These are phyloP conservation scores for Pythium angustatum DNA, from an alignment of 352 stramenopile species.

Conservation along the genomic window DNA sequence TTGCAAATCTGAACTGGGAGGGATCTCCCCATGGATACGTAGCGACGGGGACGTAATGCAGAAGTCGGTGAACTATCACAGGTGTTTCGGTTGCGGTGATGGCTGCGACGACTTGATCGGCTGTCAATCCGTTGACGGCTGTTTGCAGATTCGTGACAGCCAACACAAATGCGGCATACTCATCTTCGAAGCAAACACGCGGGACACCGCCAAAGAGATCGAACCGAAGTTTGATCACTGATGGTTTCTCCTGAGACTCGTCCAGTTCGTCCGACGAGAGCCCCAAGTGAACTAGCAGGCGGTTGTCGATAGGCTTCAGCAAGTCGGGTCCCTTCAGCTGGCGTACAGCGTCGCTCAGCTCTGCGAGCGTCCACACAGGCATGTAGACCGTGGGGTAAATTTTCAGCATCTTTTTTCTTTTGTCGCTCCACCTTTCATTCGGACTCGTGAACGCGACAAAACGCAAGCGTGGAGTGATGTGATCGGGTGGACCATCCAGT, in stretches of 20 bases:
- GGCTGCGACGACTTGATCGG: not conserved
- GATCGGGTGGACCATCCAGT: not conserved
- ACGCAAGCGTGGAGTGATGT: not conserved
- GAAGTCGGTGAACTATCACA: not conserved
- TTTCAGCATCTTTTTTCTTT: not conserved
- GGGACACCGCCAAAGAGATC: not conserved
- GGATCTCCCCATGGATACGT: too few species aligned
- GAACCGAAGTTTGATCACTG: not conserved
- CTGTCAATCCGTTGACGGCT: not conserved
- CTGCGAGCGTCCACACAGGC: not conserved
- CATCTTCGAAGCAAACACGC: not conserved
- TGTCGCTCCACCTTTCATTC: not conserved
- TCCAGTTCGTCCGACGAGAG: not conserved
- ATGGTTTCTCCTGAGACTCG: not conserved
- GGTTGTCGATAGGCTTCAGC: not conserved
- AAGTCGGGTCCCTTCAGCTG: not conserved
- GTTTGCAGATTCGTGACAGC: not conserved
- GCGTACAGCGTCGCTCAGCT: not conserved
- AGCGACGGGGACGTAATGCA: not conserved
- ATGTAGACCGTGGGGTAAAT: not conserved
- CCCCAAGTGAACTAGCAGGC: not conserved
- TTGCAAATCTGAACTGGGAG: not conserved
- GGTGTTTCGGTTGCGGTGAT: not conserved
- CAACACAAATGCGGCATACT: not conserved
- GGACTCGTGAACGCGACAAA: conserved; percentile 8